phyloP scores from a whole-genome alignment of 1,139 yeast genomes.

The Arxiozyma heterogenica region DNA sequence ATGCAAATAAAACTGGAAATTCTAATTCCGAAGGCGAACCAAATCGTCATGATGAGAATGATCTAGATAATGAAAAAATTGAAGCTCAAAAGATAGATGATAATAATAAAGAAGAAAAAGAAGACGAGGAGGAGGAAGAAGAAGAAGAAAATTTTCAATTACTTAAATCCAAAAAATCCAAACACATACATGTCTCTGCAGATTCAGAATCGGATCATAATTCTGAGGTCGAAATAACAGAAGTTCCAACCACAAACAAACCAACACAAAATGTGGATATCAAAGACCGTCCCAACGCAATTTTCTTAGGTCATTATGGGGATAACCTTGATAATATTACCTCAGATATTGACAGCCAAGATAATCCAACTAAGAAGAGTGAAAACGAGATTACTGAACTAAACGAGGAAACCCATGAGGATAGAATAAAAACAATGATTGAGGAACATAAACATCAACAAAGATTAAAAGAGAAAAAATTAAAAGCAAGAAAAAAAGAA shows the following conservation, averaged over 20 bases:
- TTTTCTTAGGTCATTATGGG: conserved; percentile 32
- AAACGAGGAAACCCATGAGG: conserved; percentile 15
- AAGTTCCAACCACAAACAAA: neutral
- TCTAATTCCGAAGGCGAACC: conserved; percentile 7
- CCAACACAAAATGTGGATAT: neutral
- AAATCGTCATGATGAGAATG: conserved; percentile 6
- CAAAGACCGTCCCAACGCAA: conserved; percentile 11
- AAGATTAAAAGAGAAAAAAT: conserved; percentile 26
- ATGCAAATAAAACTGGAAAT: conserved; percentile 2
- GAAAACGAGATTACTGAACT: conserved; percentile 10
- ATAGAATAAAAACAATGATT: conserved; percentile 30
- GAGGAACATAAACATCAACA: conserved; percentile 31
- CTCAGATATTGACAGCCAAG: neutral
- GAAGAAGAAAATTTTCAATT: conserved; percentile 5
- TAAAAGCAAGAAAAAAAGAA: conserved; percentile 12
- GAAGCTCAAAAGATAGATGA: conserved; percentile 9
- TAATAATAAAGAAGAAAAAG: conserved; percentile 11
- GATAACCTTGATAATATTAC: conserved; percentile 18
- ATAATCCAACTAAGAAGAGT: conserved; percentile 1
- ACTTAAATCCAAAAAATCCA: neutral
- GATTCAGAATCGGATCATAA: conserved; percentile 5
- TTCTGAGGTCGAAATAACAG: conserved; percentile 1
- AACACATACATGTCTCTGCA: conserved; percentile 1
- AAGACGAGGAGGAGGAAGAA: too few relatives aligned
- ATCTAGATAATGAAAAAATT: conserved; percentile 2